A percentile compares a stretch with the other conserved stretches of the same genome.
Evolutionary conservation across 164 flowering plant species (phyloP).

Genomic region (Amborella trichopoda): DNA sequence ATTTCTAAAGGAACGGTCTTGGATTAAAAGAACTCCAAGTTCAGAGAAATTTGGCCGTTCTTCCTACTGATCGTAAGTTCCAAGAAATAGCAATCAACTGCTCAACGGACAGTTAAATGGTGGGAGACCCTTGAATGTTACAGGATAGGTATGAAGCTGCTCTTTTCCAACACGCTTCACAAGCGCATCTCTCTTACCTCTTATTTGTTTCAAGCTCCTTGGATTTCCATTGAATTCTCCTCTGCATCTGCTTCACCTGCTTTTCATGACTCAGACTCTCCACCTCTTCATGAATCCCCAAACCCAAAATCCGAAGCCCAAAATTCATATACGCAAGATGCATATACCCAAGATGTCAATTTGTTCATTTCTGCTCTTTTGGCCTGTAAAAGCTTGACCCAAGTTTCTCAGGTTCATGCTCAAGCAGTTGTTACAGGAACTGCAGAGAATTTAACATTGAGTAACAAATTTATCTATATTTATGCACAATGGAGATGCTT

Average conservation of each 20-base stretch:
- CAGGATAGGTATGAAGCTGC: no score
- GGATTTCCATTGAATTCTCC: no score
- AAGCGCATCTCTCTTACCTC: no score
- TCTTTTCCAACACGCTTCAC: no score
- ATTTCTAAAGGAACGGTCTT: no score
- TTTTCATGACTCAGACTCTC: conserved; percentile 4
- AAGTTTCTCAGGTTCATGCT: conserved; percentile 34
- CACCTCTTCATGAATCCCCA: conserved; percentile 4
- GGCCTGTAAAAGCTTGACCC: conserved; percentile 18
- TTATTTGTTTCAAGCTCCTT: no score
- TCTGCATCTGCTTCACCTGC: conserved; percentile 10
- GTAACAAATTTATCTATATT: conserved; percentile 37
- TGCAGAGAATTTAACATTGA: conserved; percentile 13
- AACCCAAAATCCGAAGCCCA: conserved; percentile 2
- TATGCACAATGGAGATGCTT: conserved; percentile 21
- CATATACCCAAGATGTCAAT: conserved; percentile 9
- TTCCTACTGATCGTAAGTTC: no score
- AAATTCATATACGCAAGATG: conserved; percentile 4
- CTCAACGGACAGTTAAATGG: no score
- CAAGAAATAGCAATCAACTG: no score
- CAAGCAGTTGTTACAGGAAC: conserved; percentile 17
- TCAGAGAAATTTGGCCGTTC: no score
- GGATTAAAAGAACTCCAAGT: no score
- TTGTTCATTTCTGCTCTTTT: conserved; percentile 19
- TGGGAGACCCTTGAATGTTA: no score